Conservation (phyloP, 2,329 filamentous ascomycete species). For the Aspergillus transmontanensis region DNA sequence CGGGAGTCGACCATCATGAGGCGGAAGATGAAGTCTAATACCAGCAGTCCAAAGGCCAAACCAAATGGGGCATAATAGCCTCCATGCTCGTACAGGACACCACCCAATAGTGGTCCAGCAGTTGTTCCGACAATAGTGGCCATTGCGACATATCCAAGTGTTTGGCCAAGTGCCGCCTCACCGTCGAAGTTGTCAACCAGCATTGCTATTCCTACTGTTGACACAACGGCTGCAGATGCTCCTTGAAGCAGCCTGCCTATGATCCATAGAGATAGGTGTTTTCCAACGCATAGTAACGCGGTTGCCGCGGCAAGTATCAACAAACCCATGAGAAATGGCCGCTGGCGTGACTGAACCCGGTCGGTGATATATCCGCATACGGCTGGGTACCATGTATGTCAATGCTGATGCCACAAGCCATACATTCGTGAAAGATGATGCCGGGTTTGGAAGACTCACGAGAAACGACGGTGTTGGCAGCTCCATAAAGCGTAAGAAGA, state of each 20-base stretch:
- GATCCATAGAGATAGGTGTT: slow-evolving; percentile 61
- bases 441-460: not conserved
- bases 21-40: slow-evolving; percentile 56
- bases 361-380: not conserved
- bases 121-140: slow-evolving; percentile 67
- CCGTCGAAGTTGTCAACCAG: slow-evolving; percentile 66
- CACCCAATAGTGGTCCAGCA: slow-evolving; percentile 68
- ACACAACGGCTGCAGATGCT: slow-evolving; percentile 68
- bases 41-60: slow-evolving; percentile 45
- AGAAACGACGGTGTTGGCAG: not conserved
- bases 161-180: slow-evolving; percentile 62
- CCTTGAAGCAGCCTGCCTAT: slow-evolving; percentile 69
- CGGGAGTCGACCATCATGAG: slow-evolving; percentile 54
- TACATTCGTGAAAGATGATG: no score
- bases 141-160: slow-evolving; percentile 67
- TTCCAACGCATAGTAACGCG: slow-evolving; percentile 65
- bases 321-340: not conserved
- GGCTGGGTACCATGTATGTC: not conserved
- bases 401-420: not conserved
- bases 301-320: slow-evolving; percentile 42
- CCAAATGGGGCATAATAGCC: slow-evolving; percentile 44
- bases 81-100: slow-evolving; percentile 63
- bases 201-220: slow-evolving; percentile 71
- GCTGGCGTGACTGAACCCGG: not conserved
- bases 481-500: not conserved